These are phyloP conservation scores for Ophiostoma fasciatum DNA, from an alignment of 2,329 filamentous ascomycete genomes.

Conservation along the genomic window DNA sequence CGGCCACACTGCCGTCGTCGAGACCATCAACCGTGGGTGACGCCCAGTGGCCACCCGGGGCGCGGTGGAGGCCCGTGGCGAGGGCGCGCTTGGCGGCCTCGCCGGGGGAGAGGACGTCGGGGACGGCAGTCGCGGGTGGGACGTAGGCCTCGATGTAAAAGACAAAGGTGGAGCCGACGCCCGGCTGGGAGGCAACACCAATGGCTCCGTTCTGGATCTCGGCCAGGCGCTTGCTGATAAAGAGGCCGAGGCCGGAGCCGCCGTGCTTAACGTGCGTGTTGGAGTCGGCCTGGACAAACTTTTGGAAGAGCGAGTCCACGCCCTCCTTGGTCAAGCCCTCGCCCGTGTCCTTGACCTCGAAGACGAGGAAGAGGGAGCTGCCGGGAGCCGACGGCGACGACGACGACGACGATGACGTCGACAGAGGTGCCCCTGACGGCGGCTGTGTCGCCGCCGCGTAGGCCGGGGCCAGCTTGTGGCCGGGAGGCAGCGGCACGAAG, in stretches of 20 bases:
- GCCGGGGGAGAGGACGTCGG: conserved; percentile 20
- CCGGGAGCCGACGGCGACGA: conserved; percentile 5
- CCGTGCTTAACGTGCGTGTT: conserved; percentile 67
- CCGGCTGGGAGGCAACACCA: conserved; percentile 53
- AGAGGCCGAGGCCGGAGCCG: conserved; percentile 63
- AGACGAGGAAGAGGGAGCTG: conserved; percentile 45
- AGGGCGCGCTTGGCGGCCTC: conserved; percentile 7
- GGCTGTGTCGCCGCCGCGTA: background rate
- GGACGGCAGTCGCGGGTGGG: conserved; percentile 24
- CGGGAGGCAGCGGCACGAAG: conserved; percentile 39
- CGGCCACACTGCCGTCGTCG: no score
- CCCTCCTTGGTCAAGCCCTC: conserved; percentile 57
- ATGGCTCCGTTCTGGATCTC: conserved; percentile 72
- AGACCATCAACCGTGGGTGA: background rate
- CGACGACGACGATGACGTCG: background rate
- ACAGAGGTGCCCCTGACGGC: background rate
- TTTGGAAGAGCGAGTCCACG: conserved; percentile 60
- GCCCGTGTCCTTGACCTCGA: conserved; percentile 65
- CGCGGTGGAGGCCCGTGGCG: background rate
- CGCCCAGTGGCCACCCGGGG: background rate
- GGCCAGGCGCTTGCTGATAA: conserved; percentile 65
- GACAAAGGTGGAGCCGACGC: conserved; percentile 58
- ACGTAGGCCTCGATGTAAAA: conserved; percentile 53
- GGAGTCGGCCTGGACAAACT: conserved; percentile 65
- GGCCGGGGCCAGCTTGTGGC: conserved; percentile 4